Evolutionary conservation across 495 filamentous ascomycete genomes (phyloP), one percentile per base, ranked within the genome.

Genomic region (Sphaerosporella brunnea): DNA sequence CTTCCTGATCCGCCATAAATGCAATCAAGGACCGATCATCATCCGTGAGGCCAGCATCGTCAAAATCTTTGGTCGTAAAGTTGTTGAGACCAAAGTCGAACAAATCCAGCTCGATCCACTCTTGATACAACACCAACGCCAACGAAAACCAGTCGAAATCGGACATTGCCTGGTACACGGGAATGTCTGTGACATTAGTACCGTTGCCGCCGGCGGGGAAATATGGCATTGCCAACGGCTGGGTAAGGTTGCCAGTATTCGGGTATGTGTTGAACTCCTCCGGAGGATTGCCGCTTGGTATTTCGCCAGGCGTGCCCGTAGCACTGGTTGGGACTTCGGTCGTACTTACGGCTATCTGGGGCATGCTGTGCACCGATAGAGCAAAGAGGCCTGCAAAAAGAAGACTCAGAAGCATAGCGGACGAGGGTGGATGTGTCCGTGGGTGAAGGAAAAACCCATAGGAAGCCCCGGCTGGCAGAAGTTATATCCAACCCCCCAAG

Each of bases 1-100:
- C 63, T 61, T 92, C 85, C 60, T 94, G 85, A 32, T 84, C 63
- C 1, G 81, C 82, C 86, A 92, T 92, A 65, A 80, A 88, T 42
- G 79, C 65, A 32, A 93, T 80, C 24, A 90, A 65, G 42, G 66
- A 73, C 23, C 79, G 70, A 54, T 87, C 81, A 46, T 82, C 73
- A 13, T 75, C 67, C 0, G 62, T 75, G 10, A 93, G 59, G 2
- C 82, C 81, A 36, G 73, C 78, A 0, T 64, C 71, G 16, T 71
- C 65, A 55, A 88, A 92, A 2, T 93, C 81, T 10, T 75, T 66
- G 0, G 66, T 74, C 0, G 72, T 73, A 65, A 88, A 93, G 0
- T 68, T 72, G 1, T 70, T 71, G 15, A 93, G 68, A 15, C 79
- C 83, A 59, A 83, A 73, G 56, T 83, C 78, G 73, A 93, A 94